Percentiles rank a stretch among this genome's conserved stretches.
Conservation (phyloP, 768 basidiomycete genomes). For the Tulasnella sp. region DNA sequence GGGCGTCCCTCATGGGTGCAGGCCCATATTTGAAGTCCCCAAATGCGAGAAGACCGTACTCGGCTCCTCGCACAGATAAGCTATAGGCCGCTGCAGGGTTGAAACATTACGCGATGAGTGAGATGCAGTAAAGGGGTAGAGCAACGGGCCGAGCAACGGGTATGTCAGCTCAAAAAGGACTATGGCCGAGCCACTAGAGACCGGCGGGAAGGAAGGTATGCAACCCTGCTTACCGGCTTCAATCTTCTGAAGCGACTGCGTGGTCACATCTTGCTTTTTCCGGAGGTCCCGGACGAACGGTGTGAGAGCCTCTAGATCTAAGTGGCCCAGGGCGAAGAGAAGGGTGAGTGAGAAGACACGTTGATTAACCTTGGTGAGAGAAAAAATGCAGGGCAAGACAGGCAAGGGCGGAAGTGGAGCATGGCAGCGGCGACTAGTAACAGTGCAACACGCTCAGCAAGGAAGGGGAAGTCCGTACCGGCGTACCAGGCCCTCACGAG, state of each 20-base stretch:
- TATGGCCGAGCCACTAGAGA: not conserved
- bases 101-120: not conserved
- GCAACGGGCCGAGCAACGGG: not conserved
- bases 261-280: conserved; percentile 85
- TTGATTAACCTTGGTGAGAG: conserved; percentile 2
- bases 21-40: conserved; percentile 5
- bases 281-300: conserved; percentile 65
- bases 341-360: not conserved
- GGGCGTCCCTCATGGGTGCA: not conserved
- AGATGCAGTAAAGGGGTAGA: not conserved
- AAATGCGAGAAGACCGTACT: conserved; percentile 24
- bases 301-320: conserved; percentile 76
- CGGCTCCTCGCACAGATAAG: conserved; percentile 28
- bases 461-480: conserved; percentile 41
- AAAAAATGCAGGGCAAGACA: conserved; percentile 19
- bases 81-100: conserved; percentile 28
- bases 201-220: not conserved
- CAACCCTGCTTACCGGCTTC: conserved; percentile 65
- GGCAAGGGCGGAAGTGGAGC: not conserved
- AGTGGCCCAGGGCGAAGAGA: not conserved
- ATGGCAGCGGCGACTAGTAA: not conserved
- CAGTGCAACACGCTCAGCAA: conserved; percentile 13
- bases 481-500: conserved; percentile 74
- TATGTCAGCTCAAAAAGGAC: conserved; percentile 11
- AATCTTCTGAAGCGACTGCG: conserved; percentile 87